Base-by-base conservation (phyloP, 768 basidiomycete genomes). In the Multifurca ochricompacta region DNA sequence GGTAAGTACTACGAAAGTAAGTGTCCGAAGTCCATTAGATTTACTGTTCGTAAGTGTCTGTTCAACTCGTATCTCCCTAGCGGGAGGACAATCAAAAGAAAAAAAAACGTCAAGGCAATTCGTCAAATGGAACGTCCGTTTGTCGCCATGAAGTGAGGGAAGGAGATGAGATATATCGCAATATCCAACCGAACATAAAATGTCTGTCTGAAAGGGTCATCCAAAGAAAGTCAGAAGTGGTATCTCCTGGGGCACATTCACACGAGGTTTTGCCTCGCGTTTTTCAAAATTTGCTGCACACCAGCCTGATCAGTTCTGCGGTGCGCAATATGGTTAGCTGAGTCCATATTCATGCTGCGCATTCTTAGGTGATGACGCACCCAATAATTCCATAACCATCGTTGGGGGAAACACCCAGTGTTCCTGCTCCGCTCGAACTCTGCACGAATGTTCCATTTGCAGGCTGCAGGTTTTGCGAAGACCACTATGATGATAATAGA, bases 321-420 rank as follows among this genome's bases (percentile, higher is more conserved):
- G 40, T 23, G 30, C 11, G 4, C 13, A 13, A 46, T n/a, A 42
- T 47, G 18, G 27, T 57, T 47, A 52, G 34, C 9, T 44, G n/a
- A 13, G n/a, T 28, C 3, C 14, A 19, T 21, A 13, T 23, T 4
- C 11, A 13, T 11, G 11, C 14, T 30, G 7, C 6, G 30, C 16
- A n/a, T n/a, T n/a, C n/a, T n/a, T n/a, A 32, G 30, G 30, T 45
- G 11, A 50, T 16, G n/a, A 51, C 58, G 36, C 25, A 59, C 58
- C 56, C 56, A 11, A 41, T 23, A 28, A 49, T 54, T 28, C 48
- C 59, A 42, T 61, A 61, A 23, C 60, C 60, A 25, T 61, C 60
- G 36, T 61, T 52, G 18, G 60, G 57, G 16, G 58, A 61, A 18
- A 2, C 1, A 34, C 34, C 43, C n/a, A 51, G 10, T 19, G 51